Base-by-base conservation (phyloP, 129 eudicot species). In the Lonicera japonica region DNA sequence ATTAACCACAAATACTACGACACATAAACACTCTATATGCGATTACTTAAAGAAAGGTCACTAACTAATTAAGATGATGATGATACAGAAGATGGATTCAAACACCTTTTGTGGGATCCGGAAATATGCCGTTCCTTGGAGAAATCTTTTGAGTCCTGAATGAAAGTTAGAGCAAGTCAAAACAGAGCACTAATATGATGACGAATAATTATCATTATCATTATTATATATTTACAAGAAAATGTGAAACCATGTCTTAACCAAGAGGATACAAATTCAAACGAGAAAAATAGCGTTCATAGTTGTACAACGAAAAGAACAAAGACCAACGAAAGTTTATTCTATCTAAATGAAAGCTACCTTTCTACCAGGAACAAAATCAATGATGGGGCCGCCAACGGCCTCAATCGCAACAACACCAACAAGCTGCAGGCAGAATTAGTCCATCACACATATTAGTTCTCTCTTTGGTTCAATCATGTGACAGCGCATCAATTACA, bases 321-420 rank as follows among this genome's bases (percentile, higher is more conserved):
- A 56, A 62, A 45, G 41, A 45, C 11, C n/a, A 18, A 47, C n/a
- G 14, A 47, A 63, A 69, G 21, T 36, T 18, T 29, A 20, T 13
- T 24, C n/a, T n/a, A n/a, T 19, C 61, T 19, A 36, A 16, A 22
- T 45, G 60, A 52, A 16, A 66, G 38, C 58, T 85, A 94, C 98
- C 96, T 78, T 80, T 77, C 98, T 83, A 48, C 98, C 98, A 67
- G 96, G 95, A 80, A 77, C 86, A 72, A 87, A 92, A 54, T 73
- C 73, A 73, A 92, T 78, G 34, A 88, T 80, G 24, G 98, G 96
- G 61, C 98, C 98, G 29, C 98, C 98, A 57, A 96, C 82, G 23
- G 87, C 91, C 83, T 92, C 96, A 65, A 92, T 95, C 8, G 98
- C 98, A 43, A 85, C 95, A 59, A 87, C 91, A 20, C 98, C 98